These are phyloP conservation scores for Naganishia cerealis DNA, from an alignment of 1,284 basidiomycete genomes.

Conservation along the genomic window DNA sequence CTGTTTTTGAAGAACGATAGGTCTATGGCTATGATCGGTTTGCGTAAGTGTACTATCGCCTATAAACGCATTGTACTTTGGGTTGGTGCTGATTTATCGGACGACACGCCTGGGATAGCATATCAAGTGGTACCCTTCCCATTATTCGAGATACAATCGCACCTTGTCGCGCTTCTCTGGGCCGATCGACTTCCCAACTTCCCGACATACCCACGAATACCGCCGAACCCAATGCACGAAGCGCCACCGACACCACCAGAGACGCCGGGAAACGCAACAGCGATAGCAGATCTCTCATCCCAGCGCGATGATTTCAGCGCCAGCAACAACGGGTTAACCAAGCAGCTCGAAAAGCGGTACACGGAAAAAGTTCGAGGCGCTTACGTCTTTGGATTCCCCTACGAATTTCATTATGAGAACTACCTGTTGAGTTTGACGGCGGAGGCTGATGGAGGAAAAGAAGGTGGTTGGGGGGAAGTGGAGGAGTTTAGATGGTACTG, in stretches of 20 bases:
- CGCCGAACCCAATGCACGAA: slow-evolving; percentile 37
- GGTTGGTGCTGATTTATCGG: not conserved
- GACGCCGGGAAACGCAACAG: not conserved
- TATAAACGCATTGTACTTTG: not conserved
- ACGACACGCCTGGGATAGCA: slow-evolving; percentile 36
- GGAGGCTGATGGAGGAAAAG: slow-evolving; percentile 39
- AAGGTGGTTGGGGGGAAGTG: slow-evolving; percentile 36
- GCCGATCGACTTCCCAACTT: slow-evolving; percentile 41
- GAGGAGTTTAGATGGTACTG: slow-evolving; percentile 40
- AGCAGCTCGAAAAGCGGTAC: slow-evolving; percentile 5
- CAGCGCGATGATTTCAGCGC: not conserved
- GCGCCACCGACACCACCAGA: slow-evolving; percentile 21
- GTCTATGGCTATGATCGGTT: slow-evolving; percentile 48
- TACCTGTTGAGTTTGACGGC: slow-evolving; percentile 43
- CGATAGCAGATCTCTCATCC: not conserved
- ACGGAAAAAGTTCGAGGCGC: slow-evolving; percentile 39
- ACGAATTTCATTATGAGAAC: slow-evolving; percentile 46
- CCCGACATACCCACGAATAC: slow-evolving; percentile 38
- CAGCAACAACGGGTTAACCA: not conserved
- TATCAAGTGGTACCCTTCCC: slow-evolving; percentile 55
- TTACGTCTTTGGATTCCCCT: slow-evolving; percentile 45
- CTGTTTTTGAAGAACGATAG: slow-evolving; percentile 53
- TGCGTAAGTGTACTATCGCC: slow-evolving; percentile 41
- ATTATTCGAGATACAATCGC: slow-evolving; percentile 53
- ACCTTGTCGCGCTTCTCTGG: slow-evolving; percentile 48